Percentiles rank a stretch among this genome's conserved stretches.
phyloP scores from a whole-genome alignment of 176 grass and related monocot species.

The Ensete glaucum region DNA sequence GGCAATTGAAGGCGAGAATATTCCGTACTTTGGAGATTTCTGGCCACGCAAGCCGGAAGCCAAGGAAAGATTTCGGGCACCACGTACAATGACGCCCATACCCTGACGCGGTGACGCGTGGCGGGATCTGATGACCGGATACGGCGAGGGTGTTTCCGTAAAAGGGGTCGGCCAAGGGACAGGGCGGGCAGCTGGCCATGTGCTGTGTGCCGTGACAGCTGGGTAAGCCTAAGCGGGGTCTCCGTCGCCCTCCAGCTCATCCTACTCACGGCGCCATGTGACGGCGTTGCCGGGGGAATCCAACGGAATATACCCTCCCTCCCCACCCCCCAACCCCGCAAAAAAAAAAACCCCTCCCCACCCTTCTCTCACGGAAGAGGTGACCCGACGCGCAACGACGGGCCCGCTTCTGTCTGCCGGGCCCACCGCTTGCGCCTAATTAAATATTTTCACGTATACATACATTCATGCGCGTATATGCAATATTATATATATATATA shows the following conservation, averaged over 20 bases:
- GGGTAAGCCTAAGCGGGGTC: slow-evolving; percentile 19
- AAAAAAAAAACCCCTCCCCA: no score
- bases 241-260: slow-evolving; percentile 29
- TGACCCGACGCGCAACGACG: no score
- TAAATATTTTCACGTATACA: no score
- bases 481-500: no score
- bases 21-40: slow-evolving; percentile 16
- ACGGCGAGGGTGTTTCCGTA: neutral
- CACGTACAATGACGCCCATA: no score
- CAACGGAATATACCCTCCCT: neutral
- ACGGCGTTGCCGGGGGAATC: neutral
- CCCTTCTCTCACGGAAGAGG: no score
- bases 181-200: slow-evolving; percentile 21
- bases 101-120: no score
- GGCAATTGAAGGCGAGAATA: slow-evolving; percentile 15
- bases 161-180: neutral
- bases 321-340: no score
- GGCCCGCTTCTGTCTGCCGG: no score
- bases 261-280: neutral
- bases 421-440: no score
- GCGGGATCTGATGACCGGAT: no score
- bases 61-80: neutral
- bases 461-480: no score
- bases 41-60: neutral
- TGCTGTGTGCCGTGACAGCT: slow-evolving; percentile 25